Percentiles rank a stretch among this genome's conserved stretches.
Conservation (phyloP, 768 basidiomycete species). For the Pleurotus eryngii region DNA sequence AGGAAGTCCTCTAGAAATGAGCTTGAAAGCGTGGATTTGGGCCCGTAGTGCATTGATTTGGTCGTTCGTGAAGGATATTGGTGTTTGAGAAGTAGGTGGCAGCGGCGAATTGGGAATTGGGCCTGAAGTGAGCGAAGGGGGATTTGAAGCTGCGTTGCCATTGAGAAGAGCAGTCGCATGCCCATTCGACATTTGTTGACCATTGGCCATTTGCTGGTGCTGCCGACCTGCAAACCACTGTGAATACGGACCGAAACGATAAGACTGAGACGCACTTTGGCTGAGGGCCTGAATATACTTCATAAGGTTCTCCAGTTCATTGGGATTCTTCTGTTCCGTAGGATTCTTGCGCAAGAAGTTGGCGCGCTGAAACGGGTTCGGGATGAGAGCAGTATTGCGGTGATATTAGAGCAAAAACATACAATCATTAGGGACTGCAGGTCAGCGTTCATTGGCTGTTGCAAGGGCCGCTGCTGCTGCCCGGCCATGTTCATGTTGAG, state of each 20-base stretch:
- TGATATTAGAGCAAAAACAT: not conserved
- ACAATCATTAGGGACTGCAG: not conserved
- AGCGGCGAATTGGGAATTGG: conserved; percentile 40
- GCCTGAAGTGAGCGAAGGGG: conserved; percentile 44
- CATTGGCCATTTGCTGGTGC: not conserved
- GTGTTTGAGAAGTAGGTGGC: conserved; percentile 59
- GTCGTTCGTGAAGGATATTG: conserved; percentile 74
- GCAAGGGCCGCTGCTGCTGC: not conserved
- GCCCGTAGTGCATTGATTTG: conserved; percentile 76
- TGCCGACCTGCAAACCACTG: conserved; percentile 1
- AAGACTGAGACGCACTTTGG: conserved; percentile 27
- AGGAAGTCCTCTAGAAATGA: conserved; percentile 60
- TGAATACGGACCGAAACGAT: conserved; percentile 6
- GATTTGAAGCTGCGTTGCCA: conserved; percentile 30
- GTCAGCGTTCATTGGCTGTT: not conserved
- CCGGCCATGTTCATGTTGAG: conserved; percentile 1
- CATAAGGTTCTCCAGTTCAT: conserved; percentile 42
- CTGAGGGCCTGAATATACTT: conserved; percentile 46
- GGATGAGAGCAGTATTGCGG: not conserved
- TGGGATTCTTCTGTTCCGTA: conserved; percentile 41
- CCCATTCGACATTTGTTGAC: conserved; percentile 42
- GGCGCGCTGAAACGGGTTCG: conserved; percentile 33
- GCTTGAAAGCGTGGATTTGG: conserved; percentile 81
- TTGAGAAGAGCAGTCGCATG: conserved; percentile 40
- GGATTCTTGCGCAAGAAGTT: conserved; percentile 51